phyloP scores from a whole-genome alignment of 2,329 filamentous ascomycete species.

The Parastagonospora avenae region DNA sequence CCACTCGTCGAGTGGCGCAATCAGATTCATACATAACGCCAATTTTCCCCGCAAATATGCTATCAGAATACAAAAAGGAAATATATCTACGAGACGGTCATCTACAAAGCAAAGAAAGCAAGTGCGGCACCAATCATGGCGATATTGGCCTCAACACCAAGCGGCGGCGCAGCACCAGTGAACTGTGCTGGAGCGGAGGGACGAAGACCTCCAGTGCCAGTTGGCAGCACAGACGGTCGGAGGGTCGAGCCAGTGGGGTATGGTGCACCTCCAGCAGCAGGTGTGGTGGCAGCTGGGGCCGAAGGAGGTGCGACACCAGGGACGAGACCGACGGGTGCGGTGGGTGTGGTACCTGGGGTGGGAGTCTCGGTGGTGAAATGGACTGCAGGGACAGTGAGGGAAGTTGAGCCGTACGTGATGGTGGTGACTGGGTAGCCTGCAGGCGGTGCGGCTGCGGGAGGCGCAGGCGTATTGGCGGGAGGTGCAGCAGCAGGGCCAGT shows the following conservation, averaged over 20 bases:
- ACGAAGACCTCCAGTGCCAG: conserved; percentile 28
- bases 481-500: too few species aligned
- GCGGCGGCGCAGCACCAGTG: conserved; percentile 40
- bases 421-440: conserved; percentile 40
- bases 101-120: conserved; percentile 43
- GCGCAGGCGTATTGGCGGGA: conserved; percentile 17
- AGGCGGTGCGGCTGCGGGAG: conserved; percentile 11
- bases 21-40: too few species aligned
- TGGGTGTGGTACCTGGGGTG: conserved; percentile 32
- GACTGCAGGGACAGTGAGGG: conserved; percentile 54
- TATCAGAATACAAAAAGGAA: neutral
- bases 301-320: conserved; percentile 40
- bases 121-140: conserved; percentile 36
- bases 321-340: conserved; percentile 43
- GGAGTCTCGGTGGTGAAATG: conserved; percentile 49
- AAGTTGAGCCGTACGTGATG: conserved; percentile 50
- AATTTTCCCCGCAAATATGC: too few species aligned
- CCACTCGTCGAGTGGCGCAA: too few species aligned
- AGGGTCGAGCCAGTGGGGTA: conserved; percentile 33
- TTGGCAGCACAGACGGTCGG: conserved; percentile 26
- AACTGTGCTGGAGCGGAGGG: conserved; percentile 34
- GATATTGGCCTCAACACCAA: conserved; percentile 26
- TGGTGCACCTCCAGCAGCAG: conserved; percentile 12
- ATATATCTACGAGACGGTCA: neutral
- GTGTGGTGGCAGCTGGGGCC: conserved; percentile 31